Base-by-base conservation (phyloP, 2,329 filamentous ascomycete genomes). In the Neofusicoccum laricinum region DNA sequence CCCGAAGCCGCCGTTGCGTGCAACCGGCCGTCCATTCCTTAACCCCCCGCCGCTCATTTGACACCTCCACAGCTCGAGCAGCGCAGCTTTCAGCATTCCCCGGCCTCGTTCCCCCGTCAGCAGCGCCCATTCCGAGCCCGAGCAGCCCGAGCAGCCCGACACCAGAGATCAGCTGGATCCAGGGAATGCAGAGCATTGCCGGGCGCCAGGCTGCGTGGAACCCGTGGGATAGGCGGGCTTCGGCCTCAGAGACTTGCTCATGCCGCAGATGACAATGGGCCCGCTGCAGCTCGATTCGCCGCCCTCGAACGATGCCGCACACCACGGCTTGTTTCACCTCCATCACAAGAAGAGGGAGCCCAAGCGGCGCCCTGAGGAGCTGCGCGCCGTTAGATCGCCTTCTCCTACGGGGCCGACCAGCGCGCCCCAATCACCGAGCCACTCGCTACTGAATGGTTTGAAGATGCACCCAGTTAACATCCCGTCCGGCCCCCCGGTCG, bases 101-200 rank as follows among this genome's bases (percentile, higher is more conserved):
- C 45, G 45, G 45, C 14, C 51, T 19, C 36, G 51, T 36, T 50
- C 15, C 46, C 32, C 32, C 43, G 46, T 61, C 58, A 41, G 17
- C 58, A 17, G 36, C 58, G 8, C 11, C 46, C 58, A 61, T 61
- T 61, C 58, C 45, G 46, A 41, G 25, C 25, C 25, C 38, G 17
- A 36, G 43, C 40, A 46, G 8, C 32, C 38, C 17, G 6, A 21
- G n/a, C 21, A 8, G 40, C 41, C 30, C 55, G 21, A n/a, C 19
- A 36, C n/a, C 43, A 5, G 15, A 61, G 36, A 49, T 30, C 17
- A 59, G 40, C 40, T 36, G 32, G 15, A 36, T 34, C 43, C 59
- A 41, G 46, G 61, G 46, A 63, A 63, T 63, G 61, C 61, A 63
- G 61, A 63, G 46, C 46, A 53, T 49, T 63, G 61, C 48, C 46